Evolutionary conservation across 345 rosid species (phyloP), one percentile per base, ranked within the genome.

Genomic region (Salix suchowensis): DNA sequence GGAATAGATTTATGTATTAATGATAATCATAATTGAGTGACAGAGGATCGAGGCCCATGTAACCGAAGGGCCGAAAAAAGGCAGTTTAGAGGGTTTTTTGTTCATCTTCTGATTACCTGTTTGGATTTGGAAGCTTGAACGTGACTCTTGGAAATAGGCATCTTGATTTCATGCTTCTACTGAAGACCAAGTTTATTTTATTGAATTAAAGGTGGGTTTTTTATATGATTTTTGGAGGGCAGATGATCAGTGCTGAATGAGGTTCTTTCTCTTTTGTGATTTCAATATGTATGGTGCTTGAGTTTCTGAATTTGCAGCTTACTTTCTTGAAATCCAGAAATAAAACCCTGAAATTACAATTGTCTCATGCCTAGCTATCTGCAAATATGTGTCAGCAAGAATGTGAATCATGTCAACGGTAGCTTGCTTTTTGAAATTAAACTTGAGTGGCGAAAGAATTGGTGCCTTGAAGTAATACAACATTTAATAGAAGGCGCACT

Each of bases 1-100:
- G 77, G 77, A 76, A 46, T 7, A 76, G 36, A 61, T 68, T 72
- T 61, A 28, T 80, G 68, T 79, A 80, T 14, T 54, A 44, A 55
- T 40, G 44, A 14, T 9, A 1, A 5, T 32, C 23, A 30, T 28
- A 7, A 24, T 23, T 68, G 7, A 10, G 19, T 67, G 44, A n/a
- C 23, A 44, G 55, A 50, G 13, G n/a, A 10, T 52, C 52, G 21
- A 52, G 8, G 58, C n/a, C 5, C 14, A 55, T 9, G 23, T 54
- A 21, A 7, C 9, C n/a, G 2, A 21, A 21, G 4, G 10, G 34
- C 34, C 34, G 0, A 34, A 34, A 34, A 34, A 34, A 36, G 37
- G n/a, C n/a, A 18, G n/a, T 50, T 5, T 50, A 19, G 7, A 6
- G 58, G 21, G 19, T 18, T 52, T 52, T 19, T 3, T 55, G 26